Evolutionary conservation across 2,329 filamentous ascomycete species (phyloP).

Genomic region (Colletotrichum orchidophilum): DNA sequence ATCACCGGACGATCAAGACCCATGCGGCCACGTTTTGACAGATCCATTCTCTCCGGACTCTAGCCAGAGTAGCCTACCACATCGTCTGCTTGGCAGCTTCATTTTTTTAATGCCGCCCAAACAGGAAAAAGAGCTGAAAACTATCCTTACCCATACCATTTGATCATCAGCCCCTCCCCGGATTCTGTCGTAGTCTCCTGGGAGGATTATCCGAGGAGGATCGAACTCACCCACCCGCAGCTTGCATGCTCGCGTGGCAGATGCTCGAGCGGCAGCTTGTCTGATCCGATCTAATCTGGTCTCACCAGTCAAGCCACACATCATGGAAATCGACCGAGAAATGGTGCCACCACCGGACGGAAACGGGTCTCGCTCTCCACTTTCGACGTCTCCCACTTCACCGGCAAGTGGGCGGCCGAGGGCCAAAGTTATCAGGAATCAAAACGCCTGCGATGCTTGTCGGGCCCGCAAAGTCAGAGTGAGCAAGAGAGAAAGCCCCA

Average conservation of each 20-base stretch:
- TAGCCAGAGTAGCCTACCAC: background rate
- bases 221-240: background rate
- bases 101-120: background rate
- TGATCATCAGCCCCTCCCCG: too few species aligned
- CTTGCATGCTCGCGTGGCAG: background rate
- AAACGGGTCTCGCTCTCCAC: conserved; percentile 5
- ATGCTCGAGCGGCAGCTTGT: too few species aligned
- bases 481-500: background rate
- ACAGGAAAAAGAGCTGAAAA: background rate
- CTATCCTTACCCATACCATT: background rate
- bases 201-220: background rate
- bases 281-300: background rate
- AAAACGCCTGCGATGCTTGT: conserved; percentile 44
- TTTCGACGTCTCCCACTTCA: conserved; percentile 7
- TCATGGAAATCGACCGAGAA: conserved; percentile 25
- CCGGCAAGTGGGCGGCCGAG: conserved; percentile 7
- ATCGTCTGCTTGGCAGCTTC: background rate
- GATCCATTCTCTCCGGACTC: background rate
- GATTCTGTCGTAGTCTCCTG: background rate
- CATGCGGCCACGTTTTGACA: background rate
- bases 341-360: background rate
- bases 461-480: conserved; percentile 42
- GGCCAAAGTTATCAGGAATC: conserved; percentile 32
- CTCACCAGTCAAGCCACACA: background rate
- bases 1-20: background rate